phyloP scores from a whole-genome alignment of 495 filamentous ascomycete genomes.

The Podospora appendiculata region DNA sequence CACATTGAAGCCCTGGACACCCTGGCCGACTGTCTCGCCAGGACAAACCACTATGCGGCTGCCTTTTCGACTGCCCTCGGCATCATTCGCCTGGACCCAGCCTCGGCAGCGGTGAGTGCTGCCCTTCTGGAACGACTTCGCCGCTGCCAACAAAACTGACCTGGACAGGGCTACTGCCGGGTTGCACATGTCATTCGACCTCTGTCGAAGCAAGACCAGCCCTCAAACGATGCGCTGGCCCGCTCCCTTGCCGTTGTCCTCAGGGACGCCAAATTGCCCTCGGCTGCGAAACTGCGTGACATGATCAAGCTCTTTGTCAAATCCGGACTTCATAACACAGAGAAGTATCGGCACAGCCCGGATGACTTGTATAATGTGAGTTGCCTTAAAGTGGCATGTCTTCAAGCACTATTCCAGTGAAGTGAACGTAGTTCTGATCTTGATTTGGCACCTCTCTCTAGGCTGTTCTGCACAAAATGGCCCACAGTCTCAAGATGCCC shows the following conservation, averaged over 20 bases:
- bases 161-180: constrained; percentile 20
- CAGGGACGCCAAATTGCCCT: neutral
- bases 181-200: constrained; percentile 13
- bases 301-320: constrained; percentile 10
- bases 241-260: constrained; percentile 6
- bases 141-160: neutral
- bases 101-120: constrained; percentile 10
- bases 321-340: constrained; percentile 6
- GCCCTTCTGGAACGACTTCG: neutral
- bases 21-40: constrained; percentile 12
- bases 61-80: constrained; percentile 18
- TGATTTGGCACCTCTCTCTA: neutral
- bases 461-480: constrained; percentile 16
- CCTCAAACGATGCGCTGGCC: neutral
- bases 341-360: constrained; percentile 1
- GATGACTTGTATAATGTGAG: constrained; percentile 11
- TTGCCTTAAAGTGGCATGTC: neutral
- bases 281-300: constrained; percentile 1
- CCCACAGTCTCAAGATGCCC: constrained; percentile 7
- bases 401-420: too few species aligned
- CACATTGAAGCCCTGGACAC: constrained; percentile 16
- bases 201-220: constrained; percentile 3
- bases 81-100: constrained; percentile 16
- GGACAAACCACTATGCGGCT: constrained; percentile 6
- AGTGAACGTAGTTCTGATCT: too few species aligned